Evolutionary conservation across 495 filamentous ascomycete species (phyloP), one percentile per base, ranked within the genome.

Genomic region (Aspergillus baeticus): DNA sequence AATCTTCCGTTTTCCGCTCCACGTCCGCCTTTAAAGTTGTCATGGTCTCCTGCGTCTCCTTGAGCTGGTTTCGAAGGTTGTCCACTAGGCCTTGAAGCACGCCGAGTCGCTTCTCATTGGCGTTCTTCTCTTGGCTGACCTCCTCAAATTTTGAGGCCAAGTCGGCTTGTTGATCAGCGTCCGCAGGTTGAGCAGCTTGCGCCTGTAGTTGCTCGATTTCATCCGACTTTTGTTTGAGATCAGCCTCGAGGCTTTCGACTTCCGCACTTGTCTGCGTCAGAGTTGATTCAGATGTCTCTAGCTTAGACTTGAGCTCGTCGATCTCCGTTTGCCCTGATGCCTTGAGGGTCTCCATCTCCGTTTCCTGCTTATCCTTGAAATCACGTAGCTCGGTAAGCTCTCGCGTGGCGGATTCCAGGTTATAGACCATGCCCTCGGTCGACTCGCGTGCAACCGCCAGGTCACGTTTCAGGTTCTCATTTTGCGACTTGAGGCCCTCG

Each of bases 361-460:
- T 63, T 29, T 79, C 74, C 47, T 82, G 75, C 15, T 75, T 75
- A n/a, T 82, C 83, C 54, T 78, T 81, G 44, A 68, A 72, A 35
- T 88, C 87, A 22, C 80, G 78, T 34, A 80, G 55, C 51, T 83
- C 77, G 33, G 77, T 77, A 5, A 87, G 73, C 61, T 89, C 84
- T 17, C 80, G 67, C 5, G 81, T 82, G 0, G 83, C 77, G 11
- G 75, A 75, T 64, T 88, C 85, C 22, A 88, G 67, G 54, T 77
- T 85, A 54, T 82, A 76, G 1, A 82, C 82, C 71, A 90, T 82
- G 17, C 80, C 79, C 55, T 85, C 76, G 6, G 83, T 87, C 6
- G 85, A 84, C 64, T 89, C 86, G 42, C 84, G 81, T 3, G 84
- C 76, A 23, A 81, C 78, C 0, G 77, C 72, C 22, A 84, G 67